A percentile compares a stretch with the other conserved stretches of the same genome.
phyloP scores from a whole-genome alignment of 805 yeast genomes.

The Candida coleopterorum region DNA sequence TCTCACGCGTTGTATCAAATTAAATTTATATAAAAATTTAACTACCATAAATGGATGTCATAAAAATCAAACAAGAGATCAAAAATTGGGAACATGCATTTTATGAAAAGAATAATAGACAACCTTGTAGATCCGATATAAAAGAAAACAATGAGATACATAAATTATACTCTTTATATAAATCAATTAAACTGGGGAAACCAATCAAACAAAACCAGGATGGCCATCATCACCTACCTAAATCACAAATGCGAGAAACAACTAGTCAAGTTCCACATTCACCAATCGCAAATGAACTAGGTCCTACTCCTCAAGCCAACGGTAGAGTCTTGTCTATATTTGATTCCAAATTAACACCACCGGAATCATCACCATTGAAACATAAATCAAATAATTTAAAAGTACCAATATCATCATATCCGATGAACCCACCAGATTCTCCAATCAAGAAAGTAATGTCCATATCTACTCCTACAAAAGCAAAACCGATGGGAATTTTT shows the following conservation, averaged over 20 bases:
- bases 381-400: conserved; percentile 8
- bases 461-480: conserved; percentile 11
- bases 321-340: conserved; percentile 74
- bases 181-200: conserved; percentile 12
- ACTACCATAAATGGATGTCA: conserved; percentile 7
- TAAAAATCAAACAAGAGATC: conserved; percentile 23
- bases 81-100: conserved; percentile 39
- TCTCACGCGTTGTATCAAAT: too few species aligned
- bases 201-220: conserved; percentile 2
- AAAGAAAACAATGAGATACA: conserved; percentile 24
- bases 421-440: conserved; percentile 8
- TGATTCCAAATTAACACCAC: conserved; percentile 48
- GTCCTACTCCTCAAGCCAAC: conserved; percentile 84
- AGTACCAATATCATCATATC: not conserved
- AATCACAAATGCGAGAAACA: not conserved
- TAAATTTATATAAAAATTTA: too few species aligned
- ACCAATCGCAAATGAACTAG: conserved; percentile 39
- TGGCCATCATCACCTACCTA: not conserved
- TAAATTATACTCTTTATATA: conserved; percentile 30
- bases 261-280: not conserved
- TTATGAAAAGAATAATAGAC: conserved; percentile 19
- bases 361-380: conserved; percentile 39
- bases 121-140: conserved; percentile 32
- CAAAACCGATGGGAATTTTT: not conserved
- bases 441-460: conserved; percentile 7